A percentile compares a stretch with the other conserved stretches of the same genome.
These are phyloP conservation scores for Fusarium buharicum DNA, from an alignment of 2,329 filamentous ascomycete species.

Conservation along the genomic window DNA sequence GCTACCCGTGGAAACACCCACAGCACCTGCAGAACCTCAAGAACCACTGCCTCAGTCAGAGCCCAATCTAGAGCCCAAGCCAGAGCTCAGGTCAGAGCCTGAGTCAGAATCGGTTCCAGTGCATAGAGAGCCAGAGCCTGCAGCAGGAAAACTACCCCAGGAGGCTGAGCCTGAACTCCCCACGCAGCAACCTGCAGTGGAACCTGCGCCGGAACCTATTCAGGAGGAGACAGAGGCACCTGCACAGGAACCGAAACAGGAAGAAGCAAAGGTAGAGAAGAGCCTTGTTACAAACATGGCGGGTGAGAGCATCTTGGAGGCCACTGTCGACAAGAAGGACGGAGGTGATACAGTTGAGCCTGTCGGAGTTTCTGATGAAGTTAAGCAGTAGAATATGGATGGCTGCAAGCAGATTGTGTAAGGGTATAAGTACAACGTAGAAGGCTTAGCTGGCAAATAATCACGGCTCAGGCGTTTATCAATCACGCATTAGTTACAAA, in stretches of 20 bases:
- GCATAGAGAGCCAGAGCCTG: conserved; percentile 24
- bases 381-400: conserved; percentile 42
- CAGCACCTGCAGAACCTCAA: neutral
- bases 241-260: neutral
- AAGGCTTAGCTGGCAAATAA: conserved; percentile 18
- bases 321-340: conserved; percentile 51
- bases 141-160: conserved; percentile 20
- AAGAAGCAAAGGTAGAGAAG: conserved; percentile 44
- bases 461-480: conserved; percentile 8
- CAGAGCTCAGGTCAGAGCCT: conserved; percentile 20
- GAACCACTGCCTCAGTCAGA: neutral
- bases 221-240: conserved; percentile 6
- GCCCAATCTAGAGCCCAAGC: conserved; percentile 20
- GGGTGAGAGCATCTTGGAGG: conserved; percentile 57
- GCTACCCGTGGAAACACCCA: neutral
- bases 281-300: conserved; percentile 56
- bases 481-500: neutral
- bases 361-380: conserved; percentile 50
- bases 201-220: conserved; percentile 18
- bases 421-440: conserved; percentile 13
- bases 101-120: conserved; percentile 29
- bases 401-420: conserved; percentile 2
- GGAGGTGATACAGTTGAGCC: conserved; percentile 50
- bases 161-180: conserved; percentile 25
- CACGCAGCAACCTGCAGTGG: conserved; percentile 27